Conservation (phyloP, 2,329 filamentous ascomycete genomes). For the Sporothrix protearum region DNA sequence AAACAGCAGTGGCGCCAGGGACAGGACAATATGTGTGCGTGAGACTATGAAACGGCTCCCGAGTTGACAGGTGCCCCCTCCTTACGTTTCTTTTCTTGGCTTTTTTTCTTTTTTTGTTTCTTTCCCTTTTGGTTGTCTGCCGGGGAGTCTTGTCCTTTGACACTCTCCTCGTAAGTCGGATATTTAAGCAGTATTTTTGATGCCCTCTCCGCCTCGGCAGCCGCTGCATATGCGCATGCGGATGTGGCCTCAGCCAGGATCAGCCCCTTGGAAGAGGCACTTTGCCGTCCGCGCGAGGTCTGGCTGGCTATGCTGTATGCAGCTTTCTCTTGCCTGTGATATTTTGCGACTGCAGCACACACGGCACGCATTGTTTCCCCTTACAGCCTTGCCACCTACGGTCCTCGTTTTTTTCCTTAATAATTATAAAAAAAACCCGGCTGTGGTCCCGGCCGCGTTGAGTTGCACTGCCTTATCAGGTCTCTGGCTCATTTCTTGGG, state of each 20-base stretch:
- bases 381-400: constrained; percentile 13
- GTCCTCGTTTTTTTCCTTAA: not conserved
- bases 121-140: not conserved
- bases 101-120: not conserved
- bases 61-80: not conserved
- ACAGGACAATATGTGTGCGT: not conserved
- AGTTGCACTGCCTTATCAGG: constrained; percentile 25
- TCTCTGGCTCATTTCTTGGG: not conserved
- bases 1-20: not conserved
- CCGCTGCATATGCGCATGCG: constrained; percentile 2
- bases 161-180: not conserved
- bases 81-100: not conserved
- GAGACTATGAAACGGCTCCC: not conserved
- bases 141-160: not conserved
- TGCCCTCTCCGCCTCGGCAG: not conserved
- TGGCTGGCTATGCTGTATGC: not conserved
- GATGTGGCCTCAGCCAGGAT: constrained; percentile 5
- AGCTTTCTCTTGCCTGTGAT: not conserved
- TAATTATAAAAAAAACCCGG: not conserved
- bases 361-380: constrained; percentile 1
- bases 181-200: not conserved
- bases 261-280: not conserved
- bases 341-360: not conserved
- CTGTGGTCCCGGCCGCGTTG: constrained; percentile 3
- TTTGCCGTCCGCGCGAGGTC: not conserved